A percentile compares a stretch with the other conserved stretches of the same genome.
Conservation (phyloP, 1,284 basidiomycete species). For the Boletus sp. region DNA sequence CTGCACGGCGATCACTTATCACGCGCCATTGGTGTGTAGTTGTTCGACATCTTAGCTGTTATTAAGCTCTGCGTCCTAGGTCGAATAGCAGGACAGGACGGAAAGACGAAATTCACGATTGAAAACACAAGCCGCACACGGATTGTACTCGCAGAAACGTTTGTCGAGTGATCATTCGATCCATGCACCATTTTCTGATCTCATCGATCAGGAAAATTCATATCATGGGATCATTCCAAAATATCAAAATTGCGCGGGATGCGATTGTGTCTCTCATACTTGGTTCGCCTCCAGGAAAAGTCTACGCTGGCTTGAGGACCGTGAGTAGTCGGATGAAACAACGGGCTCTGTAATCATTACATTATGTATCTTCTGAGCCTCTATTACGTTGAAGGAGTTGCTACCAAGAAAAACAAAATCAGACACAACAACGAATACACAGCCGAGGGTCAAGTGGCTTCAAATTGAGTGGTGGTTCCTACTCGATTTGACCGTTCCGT, state of each 20-base stretch:
- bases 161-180: conserved; percentile 39
- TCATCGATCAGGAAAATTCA: conserved; percentile 77
- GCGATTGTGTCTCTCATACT: conserved; percentile 95
- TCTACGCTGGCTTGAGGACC: conserved; percentile 89
- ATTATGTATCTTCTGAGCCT: conserved; percentile 13
- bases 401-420: conserved; percentile 4
- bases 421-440: conserved; percentile 4
- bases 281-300: conserved; percentile 95
- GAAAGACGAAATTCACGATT: conserved; percentile 98
- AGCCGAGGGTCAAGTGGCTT: neutral
- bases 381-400: conserved; percentile 18
- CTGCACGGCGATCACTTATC: conserved; percentile 96
- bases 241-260: conserved; percentile 97
- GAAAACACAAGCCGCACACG: conserved; percentile 97
- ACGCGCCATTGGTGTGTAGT: conserved; percentile 82
- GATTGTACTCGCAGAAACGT: conserved; percentile 97
- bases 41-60: neutral
- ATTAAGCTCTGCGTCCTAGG: conserved; percentile 49
- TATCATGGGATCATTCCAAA: conserved; percentile 93
- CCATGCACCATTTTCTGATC: conserved; percentile 11
- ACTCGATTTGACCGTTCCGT: conserved; percentile 12
- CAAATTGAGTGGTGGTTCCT: neutral
- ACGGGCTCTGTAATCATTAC: conserved; percentile 60
- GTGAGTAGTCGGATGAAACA: conserved; percentile 94
- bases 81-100: conserved; percentile 97